Evolutionary conservation across 805 yeast genomes (phyloP).

Genomic region (baker's yeast (Saccharomyces cerevisiae)): DNA sequence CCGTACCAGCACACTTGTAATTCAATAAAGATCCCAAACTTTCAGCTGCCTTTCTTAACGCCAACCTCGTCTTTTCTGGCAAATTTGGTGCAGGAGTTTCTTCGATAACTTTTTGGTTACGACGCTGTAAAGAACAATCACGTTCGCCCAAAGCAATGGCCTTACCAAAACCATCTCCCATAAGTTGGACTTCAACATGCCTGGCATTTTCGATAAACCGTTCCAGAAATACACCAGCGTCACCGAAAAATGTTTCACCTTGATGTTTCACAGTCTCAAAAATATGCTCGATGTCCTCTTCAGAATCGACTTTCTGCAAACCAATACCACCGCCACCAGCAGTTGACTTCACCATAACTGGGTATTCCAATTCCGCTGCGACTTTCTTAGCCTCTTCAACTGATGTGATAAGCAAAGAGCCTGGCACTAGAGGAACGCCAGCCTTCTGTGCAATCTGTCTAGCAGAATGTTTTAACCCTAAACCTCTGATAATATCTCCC

Average conservation of each 20-base stretch:
- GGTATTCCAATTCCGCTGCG: conserved; percentile 73
- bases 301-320: conserved; percentile 81
- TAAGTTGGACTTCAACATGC: conserved; percentile 93
- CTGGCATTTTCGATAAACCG: conserved; percentile 91
- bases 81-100: conserved; percentile 97
- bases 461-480: conserved; percentile 95
- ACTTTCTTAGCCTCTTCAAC: conserved; percentile 67
- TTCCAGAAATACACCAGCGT: conserved; percentile 90
- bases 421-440: conserved; percentile 96
- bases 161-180: conserved; percentile 90
- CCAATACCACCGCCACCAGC: conserved; percentile 99
- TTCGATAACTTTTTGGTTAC: conserved; percentile 93
- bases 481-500: conserved; percentile 82
- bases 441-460: conserved; percentile 87
- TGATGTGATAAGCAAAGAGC: conserved; percentile 71
- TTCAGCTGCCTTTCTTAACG: conserved; percentile 78
- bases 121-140: conserved; percentile 94
- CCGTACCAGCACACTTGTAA: conserved; percentile 96
- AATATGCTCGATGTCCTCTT: conserved; percentile 71
- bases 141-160: conserved; percentile 95
- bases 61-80: conserved; percentile 66
- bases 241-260: conserved; percentile 89
- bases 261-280: conserved; percentile 90
- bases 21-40: conserved; percentile 72
- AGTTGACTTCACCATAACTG: conserved; percentile 93